Percentiles rank a stretch among this genome's conserved stretches.
These are phyloP conservation scores for Aspergillus ochraceoroseus DNA, from an alignment of 2,329 filamentous ascomycete genomes.

Conservation along the genomic window DNA sequence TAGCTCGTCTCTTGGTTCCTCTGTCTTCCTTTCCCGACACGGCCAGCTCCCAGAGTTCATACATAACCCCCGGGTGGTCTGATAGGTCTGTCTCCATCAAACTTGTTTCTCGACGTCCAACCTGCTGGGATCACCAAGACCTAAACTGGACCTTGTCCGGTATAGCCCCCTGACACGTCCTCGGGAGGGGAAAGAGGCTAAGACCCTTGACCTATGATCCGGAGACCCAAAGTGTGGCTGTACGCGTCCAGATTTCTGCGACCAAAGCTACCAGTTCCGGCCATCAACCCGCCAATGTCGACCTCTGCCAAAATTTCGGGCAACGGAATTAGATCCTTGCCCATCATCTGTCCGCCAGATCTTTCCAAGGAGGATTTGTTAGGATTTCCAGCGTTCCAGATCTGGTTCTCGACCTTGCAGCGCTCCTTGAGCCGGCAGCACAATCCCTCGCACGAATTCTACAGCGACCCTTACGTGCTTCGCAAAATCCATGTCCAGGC, in stretches of 20 bases:
- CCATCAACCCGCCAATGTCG: constrained; percentile 33
- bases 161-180: too few relatives aligned
- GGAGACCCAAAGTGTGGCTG: constrained; percentile 1
- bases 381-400: constrained; percentile 52
- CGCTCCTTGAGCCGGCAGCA: constrained; percentile 48
- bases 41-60: too few relatives aligned
- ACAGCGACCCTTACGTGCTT: constrained; percentile 49
- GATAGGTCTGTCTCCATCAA: too few relatives aligned
- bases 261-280: constrained; percentile 7
- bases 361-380: constrained; percentile 45
- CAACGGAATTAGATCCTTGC: constrained; percentile 32
- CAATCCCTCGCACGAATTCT: constrained; percentile 47
- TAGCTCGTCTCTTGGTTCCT: background rate
- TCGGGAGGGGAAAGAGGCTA: too few relatives aligned
- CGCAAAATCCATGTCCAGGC: constrained; percentile 52
- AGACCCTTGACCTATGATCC: constrained; percentile 16
- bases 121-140: too few relatives aligned
- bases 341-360: constrained; percentile 43
- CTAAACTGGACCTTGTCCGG: too few relatives aligned
- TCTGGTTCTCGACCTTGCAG: constrained; percentile 51
- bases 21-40: background rate
- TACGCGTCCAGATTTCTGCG: constrained; percentile 7
- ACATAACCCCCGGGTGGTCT: too few relatives aligned
- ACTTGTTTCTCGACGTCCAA: too few relatives aligned
- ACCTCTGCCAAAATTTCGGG: constrained; percentile 39